Conservation (phyloP, 441 rosid species). For the Kokia cookei region DNA sequence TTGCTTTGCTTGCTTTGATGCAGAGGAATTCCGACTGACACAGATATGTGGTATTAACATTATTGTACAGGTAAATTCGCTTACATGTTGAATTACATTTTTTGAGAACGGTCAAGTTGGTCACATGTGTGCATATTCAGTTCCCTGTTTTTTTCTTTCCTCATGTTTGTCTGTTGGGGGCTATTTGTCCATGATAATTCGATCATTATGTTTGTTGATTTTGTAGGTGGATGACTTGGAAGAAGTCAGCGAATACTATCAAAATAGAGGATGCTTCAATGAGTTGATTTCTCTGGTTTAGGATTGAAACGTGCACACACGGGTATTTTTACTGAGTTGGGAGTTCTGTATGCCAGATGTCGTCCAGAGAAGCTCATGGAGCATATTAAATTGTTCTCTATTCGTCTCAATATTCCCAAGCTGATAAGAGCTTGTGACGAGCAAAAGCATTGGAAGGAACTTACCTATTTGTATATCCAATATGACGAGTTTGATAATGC, state of each 20-base stretch:
- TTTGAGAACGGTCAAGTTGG: background rate
- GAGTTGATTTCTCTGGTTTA: conserved; percentile 65
- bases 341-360: too few species aligned
- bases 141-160: background rate
- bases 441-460: conserved; percentile 93
- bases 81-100: background rate
- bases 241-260: conserved; percentile 92
- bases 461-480: too few species aligned
- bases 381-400: background rate
- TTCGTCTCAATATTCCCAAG: conserved; percentile 15
- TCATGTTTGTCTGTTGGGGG: background rate
- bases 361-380: too few species aligned
- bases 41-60: conserved; percentile 84
- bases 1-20: too few species aligned
- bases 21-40: too few species aligned
- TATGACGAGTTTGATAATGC: too few species aligned
- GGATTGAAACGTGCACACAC: too few species aligned
- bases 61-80: conserved; percentile 65
- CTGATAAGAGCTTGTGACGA: conserved; percentile 98
- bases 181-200: background rate
- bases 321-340: too few species aligned
- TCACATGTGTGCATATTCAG: too few species aligned
- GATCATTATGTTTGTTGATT: conserved; percentile 36
- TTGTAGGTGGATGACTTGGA: conserved; percentile 89
- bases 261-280: conserved; percentile 95